Percentiles rank a stretch among this genome's conserved stretches.
phyloP scores from a whole-genome alignment of 495 filamentous ascomycete genomes.

The Massariosphaeria phaeospora region DNA sequence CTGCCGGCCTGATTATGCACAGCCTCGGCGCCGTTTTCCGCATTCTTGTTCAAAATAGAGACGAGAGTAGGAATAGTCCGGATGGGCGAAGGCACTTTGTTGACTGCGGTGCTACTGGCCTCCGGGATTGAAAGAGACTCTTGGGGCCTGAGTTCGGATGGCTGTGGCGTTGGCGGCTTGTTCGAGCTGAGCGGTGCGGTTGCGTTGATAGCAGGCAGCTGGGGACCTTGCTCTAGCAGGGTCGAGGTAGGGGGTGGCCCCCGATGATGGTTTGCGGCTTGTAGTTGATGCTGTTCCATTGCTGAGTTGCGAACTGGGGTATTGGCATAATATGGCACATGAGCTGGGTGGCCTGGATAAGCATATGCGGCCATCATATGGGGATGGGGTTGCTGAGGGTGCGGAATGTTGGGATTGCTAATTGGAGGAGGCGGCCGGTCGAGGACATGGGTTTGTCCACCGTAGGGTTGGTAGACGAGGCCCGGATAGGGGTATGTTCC shows the following conservation, averaged over 20 bases:
- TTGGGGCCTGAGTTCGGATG: slow-evolving; percentile 10
- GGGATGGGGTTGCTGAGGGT: slow-evolving; percentile 26
- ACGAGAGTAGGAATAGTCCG: slow-evolving; percentile 51
- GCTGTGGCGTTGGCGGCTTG: slow-evolving; percentile 22
- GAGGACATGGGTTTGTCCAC: slow-evolving; percentile 23
- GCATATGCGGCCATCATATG: slow-evolving; percentile 4
- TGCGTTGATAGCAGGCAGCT: slow-evolving; percentile 28
- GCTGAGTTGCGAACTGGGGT: not conserved
- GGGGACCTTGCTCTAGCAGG: slow-evolving; percentile 22
- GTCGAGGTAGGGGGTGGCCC: not conserved
- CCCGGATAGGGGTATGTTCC: slow-evolving; percentile 15
- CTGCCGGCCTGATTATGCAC: slow-evolving; percentile 39
- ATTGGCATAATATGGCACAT: slow-evolving; percentile 1
- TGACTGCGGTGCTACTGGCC: slow-evolving; percentile 32
- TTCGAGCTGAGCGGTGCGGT: not conserved
- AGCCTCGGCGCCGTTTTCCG: slow-evolving; percentile 29
- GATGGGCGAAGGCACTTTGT: slow-evolving; percentile 34
- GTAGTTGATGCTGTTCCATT: slow-evolving; percentile 2
- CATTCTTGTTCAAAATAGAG: slow-evolving; percentile 50
- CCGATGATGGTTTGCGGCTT: slow-evolving; percentile 4
- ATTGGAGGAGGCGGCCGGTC: slow-evolving; percentile 36
- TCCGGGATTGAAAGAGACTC: slow-evolving; percentile 28
- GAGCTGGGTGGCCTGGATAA: not conserved
- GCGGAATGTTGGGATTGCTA: slow-evolving; percentile 32
- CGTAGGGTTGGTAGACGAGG: slow-evolving; percentile 15